Percentiles rank a stretch among this genome's conserved stretches.
phyloP scores from a whole-genome alignment of 2,329 filamentous ascomycete genomes.

The Xylaria sp. region DNA sequence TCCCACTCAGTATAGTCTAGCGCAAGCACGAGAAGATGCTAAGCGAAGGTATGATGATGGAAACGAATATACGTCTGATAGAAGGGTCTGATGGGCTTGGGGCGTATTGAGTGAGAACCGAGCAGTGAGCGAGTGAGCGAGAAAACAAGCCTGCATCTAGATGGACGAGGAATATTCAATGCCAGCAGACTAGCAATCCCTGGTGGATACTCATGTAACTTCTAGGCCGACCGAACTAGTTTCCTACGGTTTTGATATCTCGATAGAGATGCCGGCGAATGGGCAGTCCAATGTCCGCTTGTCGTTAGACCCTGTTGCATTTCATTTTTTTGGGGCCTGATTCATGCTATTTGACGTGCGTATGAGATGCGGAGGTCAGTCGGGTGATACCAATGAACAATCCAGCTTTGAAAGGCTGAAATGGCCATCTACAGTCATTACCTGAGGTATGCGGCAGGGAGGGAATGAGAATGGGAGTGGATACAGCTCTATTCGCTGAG shows the following conservation, averaged over 20 bases:
- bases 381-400: conserved; percentile 11
- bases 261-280: conserved; percentile 27
- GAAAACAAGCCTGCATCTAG: conserved; percentile 22
- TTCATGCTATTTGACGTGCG: background rate
- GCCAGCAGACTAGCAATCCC: conserved; percentile 35
- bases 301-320: conserved; percentile 20
- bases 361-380: background rate
- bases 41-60: conserved; percentile 12
- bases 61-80: conserved; percentile 6
- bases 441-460: conserved; percentile 13
- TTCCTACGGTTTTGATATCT: conserved; percentile 31
- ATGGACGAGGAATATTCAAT: conserved; percentile 35
- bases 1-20: background rate
- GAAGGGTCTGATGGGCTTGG: conserved; percentile 9
- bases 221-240: conserved; percentile 33
- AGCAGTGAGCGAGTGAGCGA: conserved; percentile 22
- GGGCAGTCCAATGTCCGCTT: conserved; percentile 25
- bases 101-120: conserved; percentile 9
- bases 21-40: conserved; percentile 7
- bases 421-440: background rate
- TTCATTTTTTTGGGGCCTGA: conserved; percentile 5
- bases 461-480: conserved; percentile 24
- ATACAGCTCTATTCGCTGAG: conserved; percentile 15
- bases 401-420: conserved; percentile 5
- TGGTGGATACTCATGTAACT: conserved; percentile 40